Percentiles rank a stretch among this genome's conserved stretches.
phyloP scores from a whole-genome alignment of 176 grass and related monocot genomes.

The Areca catechu region DNA sequence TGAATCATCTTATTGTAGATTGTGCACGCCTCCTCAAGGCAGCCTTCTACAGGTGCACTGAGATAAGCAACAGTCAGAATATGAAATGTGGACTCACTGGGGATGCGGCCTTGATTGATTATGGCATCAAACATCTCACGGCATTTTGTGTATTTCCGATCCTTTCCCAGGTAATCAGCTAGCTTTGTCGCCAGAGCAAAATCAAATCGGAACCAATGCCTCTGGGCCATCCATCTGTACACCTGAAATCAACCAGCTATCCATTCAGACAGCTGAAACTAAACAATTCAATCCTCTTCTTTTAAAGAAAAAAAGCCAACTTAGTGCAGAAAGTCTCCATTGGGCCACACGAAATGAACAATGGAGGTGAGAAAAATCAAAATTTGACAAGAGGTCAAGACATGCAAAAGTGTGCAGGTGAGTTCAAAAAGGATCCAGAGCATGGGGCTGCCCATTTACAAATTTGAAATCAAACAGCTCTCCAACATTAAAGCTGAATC shows the following conservation, averaged over 20 bases:
- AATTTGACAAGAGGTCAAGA: too few relatives aligned
- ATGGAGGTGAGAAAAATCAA: too few relatives aligned
- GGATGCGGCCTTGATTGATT: constrained; percentile 68
- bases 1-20: constrained; percentile 98
- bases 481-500: too few relatives aligned
- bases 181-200: constrained; percentile 77
- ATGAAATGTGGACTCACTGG: constrained; percentile 90
- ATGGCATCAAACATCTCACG: constrained; percentile 60
- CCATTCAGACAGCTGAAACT: constrained; percentile 16
- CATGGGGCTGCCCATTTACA: too few relatives aligned
- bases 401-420: too few relatives aligned
- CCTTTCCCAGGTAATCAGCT: constrained; percentile 76
- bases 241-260: constrained; percentile 56
- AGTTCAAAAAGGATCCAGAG: too few relatives aligned
- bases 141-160: constrained; percentile 73
- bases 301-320: too few relatives aligned
- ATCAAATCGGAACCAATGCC: constrained; percentile 84
- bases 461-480: too few relatives aligned
- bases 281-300: too few relatives aligned
- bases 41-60: constrained; percentile 38
- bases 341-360: too few relatives aligned
- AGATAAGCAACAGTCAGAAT: constrained; percentile 75
- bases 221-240: constrained; percentile 78
- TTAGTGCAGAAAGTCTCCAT: too few relatives aligned
- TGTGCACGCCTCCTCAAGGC: constrained; percentile 65